Evolutionary conservation across 441 rosid species (phyloP).

Genomic region (Croton setiger): DNA sequence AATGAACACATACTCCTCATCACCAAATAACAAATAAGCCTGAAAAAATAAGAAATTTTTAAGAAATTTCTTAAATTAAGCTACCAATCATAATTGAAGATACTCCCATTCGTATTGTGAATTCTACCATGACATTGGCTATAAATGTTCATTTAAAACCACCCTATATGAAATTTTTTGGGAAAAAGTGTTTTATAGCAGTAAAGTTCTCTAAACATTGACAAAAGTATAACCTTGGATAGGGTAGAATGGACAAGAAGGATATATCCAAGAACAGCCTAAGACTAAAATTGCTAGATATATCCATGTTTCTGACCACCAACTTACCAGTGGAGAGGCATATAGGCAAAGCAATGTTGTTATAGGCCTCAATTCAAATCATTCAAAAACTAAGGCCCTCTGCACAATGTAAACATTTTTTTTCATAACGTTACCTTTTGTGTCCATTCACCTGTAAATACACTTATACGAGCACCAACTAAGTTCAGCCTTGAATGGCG

Average conservation of each 20-base stretch:
- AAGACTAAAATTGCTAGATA: constrained; percentile 3
- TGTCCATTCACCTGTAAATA: constrained; percentile 99
- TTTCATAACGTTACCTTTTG: constrained; percentile 64
- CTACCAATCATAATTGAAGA: background rate
- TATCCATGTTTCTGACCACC: constrained; percentile 20
- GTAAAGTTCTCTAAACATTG: background rate
- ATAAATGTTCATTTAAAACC: background rate
- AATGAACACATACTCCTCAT: constrained; percentile 87
- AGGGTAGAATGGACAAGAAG: background rate
- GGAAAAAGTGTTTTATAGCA: background rate
- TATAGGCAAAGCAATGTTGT: background rate
- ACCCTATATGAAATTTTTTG: background rate
- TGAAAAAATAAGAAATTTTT: constrained; percentile 30
- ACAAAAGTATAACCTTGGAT: background rate
- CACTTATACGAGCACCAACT: constrained; percentile 98
- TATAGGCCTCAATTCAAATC: constrained; percentile 15
- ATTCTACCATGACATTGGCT: background rate
- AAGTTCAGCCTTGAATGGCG: constrained; percentile 87
- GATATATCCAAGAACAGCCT: background rate
- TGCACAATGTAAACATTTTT: constrained; percentile 3
- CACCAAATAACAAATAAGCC: constrained; percentile 96
- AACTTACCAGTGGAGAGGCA: constrained; percentile 8
- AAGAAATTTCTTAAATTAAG: background rate
- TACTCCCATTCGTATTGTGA: background rate
- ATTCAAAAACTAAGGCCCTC: constrained; percentile 9